These are phyloP conservation scores for Pharnaceum exiguum DNA, from an alignment of 148 eudicot genomes.

Conservation along the genomic window DNA sequence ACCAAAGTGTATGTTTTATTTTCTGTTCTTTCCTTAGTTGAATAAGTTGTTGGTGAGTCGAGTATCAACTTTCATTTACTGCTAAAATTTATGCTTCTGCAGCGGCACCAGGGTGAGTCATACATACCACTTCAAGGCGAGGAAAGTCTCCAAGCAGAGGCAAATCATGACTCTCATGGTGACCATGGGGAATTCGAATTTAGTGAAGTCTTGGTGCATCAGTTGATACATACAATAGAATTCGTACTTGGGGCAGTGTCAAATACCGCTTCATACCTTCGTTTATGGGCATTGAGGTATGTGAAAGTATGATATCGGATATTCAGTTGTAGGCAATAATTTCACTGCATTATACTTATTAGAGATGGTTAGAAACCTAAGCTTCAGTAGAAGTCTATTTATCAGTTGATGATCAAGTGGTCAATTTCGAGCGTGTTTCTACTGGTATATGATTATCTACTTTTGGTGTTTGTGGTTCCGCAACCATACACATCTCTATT, in stretches of 20 bases:
- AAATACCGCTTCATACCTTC: constrained; percentile 97
- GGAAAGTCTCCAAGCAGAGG: constrained; percentile 60
- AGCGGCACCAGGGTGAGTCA: constrained; percentile 87
- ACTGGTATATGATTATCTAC: neutral
- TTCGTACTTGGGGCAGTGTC: constrained; percentile 99
- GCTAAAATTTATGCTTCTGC: constrained; percentile 22
- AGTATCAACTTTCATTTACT: constrained; percentile 5
- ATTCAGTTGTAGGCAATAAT: neutral
- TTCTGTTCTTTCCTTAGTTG: neutral
- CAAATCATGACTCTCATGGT: constrained; percentile 57
- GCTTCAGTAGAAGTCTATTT: neutral
- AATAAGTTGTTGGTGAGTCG: neutral
- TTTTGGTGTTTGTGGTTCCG: constrained; percentile 1
- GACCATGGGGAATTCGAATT: constrained; percentile 93
- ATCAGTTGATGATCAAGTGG: constrained; percentile 3
- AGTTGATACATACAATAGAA: constrained; percentile 92
- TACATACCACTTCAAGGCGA: constrained; percentile 56
- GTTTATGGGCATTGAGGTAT: constrained; percentile 97
- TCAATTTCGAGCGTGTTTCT: too few relatives aligned
- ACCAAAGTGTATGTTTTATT: constrained; percentile 46
- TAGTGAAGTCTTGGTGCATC: constrained; percentile 93
- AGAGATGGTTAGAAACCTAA: neutral
- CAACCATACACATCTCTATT: too few relatives aligned
- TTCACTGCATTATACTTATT: neutral
- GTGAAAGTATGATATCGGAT: neutral